Evolutionary conservation across 495 filamentous ascomycete species (phyloP).

Genomic region (Mycothermus thermophilus): DNA sequence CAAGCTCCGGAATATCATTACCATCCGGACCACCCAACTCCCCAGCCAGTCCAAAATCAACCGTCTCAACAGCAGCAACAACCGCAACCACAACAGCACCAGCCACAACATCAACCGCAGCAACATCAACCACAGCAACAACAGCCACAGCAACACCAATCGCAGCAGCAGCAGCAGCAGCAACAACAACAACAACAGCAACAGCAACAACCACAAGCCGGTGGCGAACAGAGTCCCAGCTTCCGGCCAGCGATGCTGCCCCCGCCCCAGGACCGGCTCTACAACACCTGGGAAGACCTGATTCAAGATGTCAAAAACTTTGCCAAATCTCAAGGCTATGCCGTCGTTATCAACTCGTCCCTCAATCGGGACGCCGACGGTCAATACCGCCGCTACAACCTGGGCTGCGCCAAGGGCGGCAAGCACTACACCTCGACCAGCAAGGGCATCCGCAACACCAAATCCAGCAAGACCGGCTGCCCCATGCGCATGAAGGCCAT

Average conservation of each 20-base stretch:
- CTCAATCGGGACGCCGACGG: constrained; percentile 21
- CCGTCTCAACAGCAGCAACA: constrained; percentile 1
- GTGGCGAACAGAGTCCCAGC: constrained; percentile 14
- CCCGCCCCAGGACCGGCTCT: constrained; percentile 22
- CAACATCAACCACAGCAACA: constrained; percentile 9
- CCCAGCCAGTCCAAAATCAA: no score
- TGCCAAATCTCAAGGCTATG: constrained; percentile 21
- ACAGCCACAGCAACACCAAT: constrained; percentile 6
- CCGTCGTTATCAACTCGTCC: constrained; percentile 19
- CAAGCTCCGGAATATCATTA: no score
- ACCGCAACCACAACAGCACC: background rate
- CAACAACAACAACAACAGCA: constrained; percentile 4
- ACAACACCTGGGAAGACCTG: constrained; percentile 17
- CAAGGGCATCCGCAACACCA: constrained; percentile 17
- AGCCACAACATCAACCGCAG: background rate
- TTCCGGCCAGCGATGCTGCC: constrained; percentile 22
- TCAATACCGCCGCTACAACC: constrained; percentile 23
- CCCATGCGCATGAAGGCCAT: constrained; percentile 24
- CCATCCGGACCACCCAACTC: no score
- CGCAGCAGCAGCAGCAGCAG: constrained; percentile 3
- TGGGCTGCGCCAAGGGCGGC: constrained; percentile 24
- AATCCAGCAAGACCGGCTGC: constrained; percentile 22
- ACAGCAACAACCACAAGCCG: constrained; percentile 2
- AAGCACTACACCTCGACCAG: constrained; percentile 20
- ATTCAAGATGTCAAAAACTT: constrained; percentile 17